Evolutionary conservation across 257 asterid species (phyloP).

Genomic region (Jaltomata sinuosa): DNA sequence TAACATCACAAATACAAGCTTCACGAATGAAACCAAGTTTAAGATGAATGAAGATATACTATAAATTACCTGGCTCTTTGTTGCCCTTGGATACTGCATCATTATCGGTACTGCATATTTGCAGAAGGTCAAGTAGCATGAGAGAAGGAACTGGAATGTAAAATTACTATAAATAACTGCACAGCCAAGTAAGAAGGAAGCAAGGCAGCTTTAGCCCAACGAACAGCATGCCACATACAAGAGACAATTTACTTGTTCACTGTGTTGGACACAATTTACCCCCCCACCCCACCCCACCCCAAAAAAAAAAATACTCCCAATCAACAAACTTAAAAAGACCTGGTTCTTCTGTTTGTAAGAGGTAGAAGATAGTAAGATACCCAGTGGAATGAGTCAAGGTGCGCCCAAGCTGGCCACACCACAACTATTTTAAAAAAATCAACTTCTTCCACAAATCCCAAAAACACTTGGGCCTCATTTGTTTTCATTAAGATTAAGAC

Average conservation of each 20-base stretch:
- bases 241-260: not conserved
- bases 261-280: not conserved
- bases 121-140: slow-evolving; percentile 19
- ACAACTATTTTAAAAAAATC: too few species aligned
- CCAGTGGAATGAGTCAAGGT: not conserved
- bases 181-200: not conserved
- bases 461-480: too few species aligned
- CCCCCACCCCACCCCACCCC: not conserved
- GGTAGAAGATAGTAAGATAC: not conserved
- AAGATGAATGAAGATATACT: not conserved
- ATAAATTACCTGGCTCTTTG: slow-evolving; percentile 34
- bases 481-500: too few species aligned
- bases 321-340: not conserved
- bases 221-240: not conserved
- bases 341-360: not conserved
- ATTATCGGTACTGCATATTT: slow-evolving; percentile 33
- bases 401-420: not conserved
- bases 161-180: not conserved
- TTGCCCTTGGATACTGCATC: slow-evolving; percentile 6
- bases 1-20: not conserved
- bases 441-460: not conserved
- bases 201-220: not conserved
- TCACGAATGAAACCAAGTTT: not conserved
- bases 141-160: slow-evolving; percentile 7
- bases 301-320: not conserved